phyloP scores from a whole-genome alignment of 2,329 filamentous ascomycete genomes.

The Aspergillus puulaauensis region DNA sequence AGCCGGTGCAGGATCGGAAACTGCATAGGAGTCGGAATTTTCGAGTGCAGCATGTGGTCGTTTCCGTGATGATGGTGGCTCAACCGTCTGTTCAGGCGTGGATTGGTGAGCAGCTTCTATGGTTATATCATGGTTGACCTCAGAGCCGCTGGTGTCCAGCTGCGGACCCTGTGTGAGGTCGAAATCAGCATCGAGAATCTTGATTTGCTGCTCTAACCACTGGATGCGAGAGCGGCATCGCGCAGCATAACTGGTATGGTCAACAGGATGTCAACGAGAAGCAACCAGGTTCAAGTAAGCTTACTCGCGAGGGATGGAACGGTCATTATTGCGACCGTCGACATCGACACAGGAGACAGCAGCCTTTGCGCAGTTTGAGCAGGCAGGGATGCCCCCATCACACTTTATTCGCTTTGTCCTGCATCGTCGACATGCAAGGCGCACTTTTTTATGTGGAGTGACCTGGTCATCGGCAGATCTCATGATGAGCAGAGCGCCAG shows the following conservation, averaged over 20 bases:
- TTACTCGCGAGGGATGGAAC: slow-evolving; percentile 35
- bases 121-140: neutral
- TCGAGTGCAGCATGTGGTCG: slow-evolving; percentile 19
- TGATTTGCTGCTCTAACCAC: slow-evolving; percentile 37
- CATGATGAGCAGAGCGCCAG: neutral
- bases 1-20: slow-evolving; percentile 6
- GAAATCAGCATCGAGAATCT: slow-evolving; percentile 26
- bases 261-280: neutral
- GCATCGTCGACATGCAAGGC: slow-evolving; percentile 40
- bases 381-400: slow-evolving; percentile 40
- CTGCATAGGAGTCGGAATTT: slow-evolving; percentile 13
- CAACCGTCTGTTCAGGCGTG: neutral
- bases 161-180: slow-evolving; percentile 29
- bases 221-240: slow-evolving; percentile 31
- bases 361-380: slow-evolving; percentile 39
- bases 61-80: slow-evolving; percentile 4
- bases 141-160: slow-evolving; percentile 18
- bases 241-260: slow-evolving; percentile 19
- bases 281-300: neutral
- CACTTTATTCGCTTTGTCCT: slow-evolving; percentile 41
- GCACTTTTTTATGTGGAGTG: slow-evolving; percentile 33
- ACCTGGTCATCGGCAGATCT: neutral
- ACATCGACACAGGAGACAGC: slow-evolving; percentile 38
- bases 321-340: slow-evolving; percentile 35
- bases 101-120: neutral